phyloP scores from a whole-genome alignment of 192 early-diverging fungal genomes.

The Coemansia sp. region DNA sequence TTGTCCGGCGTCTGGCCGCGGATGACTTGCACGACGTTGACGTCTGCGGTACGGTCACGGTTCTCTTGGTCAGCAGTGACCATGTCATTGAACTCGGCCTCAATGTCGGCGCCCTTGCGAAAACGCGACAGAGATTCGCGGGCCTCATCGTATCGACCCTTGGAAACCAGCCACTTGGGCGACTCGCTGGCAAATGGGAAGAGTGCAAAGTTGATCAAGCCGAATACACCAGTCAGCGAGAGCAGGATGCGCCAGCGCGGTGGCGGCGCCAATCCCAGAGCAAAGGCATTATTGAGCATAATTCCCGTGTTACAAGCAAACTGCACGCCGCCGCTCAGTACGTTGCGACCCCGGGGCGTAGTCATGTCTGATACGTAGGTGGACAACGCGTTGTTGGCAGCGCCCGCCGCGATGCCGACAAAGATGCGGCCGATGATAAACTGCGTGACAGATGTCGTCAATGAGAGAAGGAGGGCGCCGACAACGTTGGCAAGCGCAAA shows the following conservation, averaged over 20 bases:
- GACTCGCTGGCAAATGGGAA: conserved; percentile 75
- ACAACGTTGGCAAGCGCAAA: conserved; percentile 67
- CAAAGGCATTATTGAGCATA: conserved; percentile 65
- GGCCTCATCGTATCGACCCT: conserved; percentile 62
- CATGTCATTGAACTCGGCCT: conserved; percentile 63
- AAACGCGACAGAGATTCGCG: conserved; percentile 53
- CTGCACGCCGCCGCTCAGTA: conserved; percentile 72
- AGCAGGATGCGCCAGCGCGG: conserved; percentile 74
- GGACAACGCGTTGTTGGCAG: conserved; percentile 56
- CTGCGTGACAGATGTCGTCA: conserved; percentile 59
- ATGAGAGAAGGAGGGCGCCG: conserved; percentile 62
- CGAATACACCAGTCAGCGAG: conserved; percentile 60
- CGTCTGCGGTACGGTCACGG: conserved; percentile 30
- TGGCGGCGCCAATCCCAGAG: conserved; percentile 57
- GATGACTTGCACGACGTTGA: conserved; percentile 57
- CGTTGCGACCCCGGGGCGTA: conserved; percentile 65
- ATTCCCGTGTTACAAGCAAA: conserved; percentile 77
- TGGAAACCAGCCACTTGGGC: conserved; percentile 68
- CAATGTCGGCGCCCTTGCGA: conserved; percentile 57
- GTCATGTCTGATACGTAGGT: conserved; percentile 81
- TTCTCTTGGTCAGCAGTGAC: conserved; percentile 50
- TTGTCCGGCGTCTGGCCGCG: conserved; percentile 53
- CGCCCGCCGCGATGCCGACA: conserved; percentile 71
- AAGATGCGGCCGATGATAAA: conserved; percentile 73
- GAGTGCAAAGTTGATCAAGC: conserved; percentile 56